Percentiles rank a stretch among this genome's conserved stretches.
phyloP scores from a whole-genome alignment of 2,329 filamentous ascomycete species.

The Sporothrix dimorphospora region DNA sequence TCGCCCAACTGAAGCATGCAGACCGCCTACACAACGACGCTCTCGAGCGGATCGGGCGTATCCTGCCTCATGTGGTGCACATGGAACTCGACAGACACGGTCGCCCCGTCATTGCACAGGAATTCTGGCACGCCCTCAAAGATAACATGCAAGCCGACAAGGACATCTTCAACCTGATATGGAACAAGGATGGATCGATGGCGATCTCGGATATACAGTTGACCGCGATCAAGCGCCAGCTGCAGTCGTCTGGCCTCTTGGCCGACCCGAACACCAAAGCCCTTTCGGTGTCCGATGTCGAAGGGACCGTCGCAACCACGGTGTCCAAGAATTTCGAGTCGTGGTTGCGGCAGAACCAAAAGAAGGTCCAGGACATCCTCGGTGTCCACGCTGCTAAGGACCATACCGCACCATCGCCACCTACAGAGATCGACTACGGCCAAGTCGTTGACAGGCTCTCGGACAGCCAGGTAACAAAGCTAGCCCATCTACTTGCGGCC shows the following conservation, averaged over 20 bases:
- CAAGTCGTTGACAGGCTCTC: conserved; percentile 39
- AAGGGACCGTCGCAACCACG: conserved; percentile 39
- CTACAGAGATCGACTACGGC: conserved; percentile 16
- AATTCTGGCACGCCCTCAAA: conserved; percentile 68
- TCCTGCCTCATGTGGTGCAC: conserved; percentile 61
- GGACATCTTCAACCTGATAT: conserved; percentile 52
- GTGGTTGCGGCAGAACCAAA: conserved; percentile 57
- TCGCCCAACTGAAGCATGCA: conserved; percentile 40
- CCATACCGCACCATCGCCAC: neutral
- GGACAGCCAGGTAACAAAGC: conserved; percentile 43
- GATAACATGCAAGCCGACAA: conserved; percentile 56
- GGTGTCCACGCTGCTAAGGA: neutral
- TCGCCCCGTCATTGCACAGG: conserved; percentile 56
- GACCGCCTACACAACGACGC: conserved; percentile 44
- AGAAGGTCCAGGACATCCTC: conserved; percentile 43
- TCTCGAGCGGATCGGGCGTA: conserved; percentile 49
- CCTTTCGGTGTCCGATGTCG: conserved; percentile 38
- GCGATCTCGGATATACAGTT: conserved; percentile 52
- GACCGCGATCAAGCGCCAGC: conserved; percentile 49
- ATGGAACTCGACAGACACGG: conserved; percentile 58
- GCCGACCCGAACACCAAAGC: conserved; percentile 38
- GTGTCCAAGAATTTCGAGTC: conserved; percentile 52
- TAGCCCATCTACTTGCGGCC: conserved; percentile 45
- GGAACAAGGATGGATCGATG: conserved; percentile 44
- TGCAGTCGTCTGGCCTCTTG: conserved; percentile 41